Evolutionary conservation across 2,329 filamentous ascomycete species (phyloP), one percentile per base, ranked within the genome.

Genomic region (Cercospora nicotianae): DNA sequence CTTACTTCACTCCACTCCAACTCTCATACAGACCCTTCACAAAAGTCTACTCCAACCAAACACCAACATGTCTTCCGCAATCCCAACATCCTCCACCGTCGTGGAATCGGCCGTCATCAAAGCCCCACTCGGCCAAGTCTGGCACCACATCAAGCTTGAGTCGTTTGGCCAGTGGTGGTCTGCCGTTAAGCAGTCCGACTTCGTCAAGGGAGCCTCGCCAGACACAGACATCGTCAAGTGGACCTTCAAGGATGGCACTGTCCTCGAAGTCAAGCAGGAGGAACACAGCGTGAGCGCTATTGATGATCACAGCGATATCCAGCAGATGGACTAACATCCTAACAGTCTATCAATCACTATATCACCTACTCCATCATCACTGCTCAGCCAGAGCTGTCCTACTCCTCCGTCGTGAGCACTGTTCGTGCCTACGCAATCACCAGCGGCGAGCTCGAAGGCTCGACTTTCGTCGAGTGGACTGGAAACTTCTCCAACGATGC

Each of bases 321-420:
- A 59, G 16, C n/a, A 12, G 31, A 30, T 61, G 28, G 16, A 58
- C 51, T 65, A 12, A 16, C 20, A 13, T 20, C 1, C 30, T 13
- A 18, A 53, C 68, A 89, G 87, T 85, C 84, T 71, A 89, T 91
- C 82, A 87, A 91, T 78, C 89, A 91, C 83, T 91, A 85, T 83
- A 90, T 92, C 80, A 91, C 89, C 68, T 92, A 91, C 84, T 88
- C 86, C 70, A 83, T 91, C 80, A 91, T 92, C 80, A 85, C 87
- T 9, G 84, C 88, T 28, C 82, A 87, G 79, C 89, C 89, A 9
- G 85, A 87, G 70, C 82, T 91, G 66, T 85, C 82, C 68, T 91
- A 91, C 81, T 88, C 87, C 60, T 87, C 85, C 58, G 88, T 89
- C 63, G 81, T 91, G 72, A 89, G 86, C 80, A 91, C 89, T 60